phyloP scores from a whole-genome alignment of 352 stramenopile genomes.

The Pythium pyrilobum region DNA sequence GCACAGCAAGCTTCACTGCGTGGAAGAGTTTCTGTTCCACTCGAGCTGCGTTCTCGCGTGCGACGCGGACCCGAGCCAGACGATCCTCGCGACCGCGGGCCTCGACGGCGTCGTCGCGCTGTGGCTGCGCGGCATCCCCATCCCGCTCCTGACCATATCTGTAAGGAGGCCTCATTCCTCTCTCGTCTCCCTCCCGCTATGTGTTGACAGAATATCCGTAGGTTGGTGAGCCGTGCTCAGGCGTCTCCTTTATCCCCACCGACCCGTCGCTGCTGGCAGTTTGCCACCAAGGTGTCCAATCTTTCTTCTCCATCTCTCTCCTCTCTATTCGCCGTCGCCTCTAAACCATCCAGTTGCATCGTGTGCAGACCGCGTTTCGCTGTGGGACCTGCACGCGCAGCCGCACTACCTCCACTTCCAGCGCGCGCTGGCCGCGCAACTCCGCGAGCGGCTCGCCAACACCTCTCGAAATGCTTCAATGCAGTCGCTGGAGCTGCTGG shows the following conservation, averaged over 20 bases:
- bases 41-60: conserved; percentile 31
- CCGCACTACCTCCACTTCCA: conserved; percentile 33
- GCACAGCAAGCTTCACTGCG: conserved; percentile 1
- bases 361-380: conserved; percentile 34
- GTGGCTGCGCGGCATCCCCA: conserved; percentile 12
- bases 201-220: background rate
- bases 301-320: conserved; percentile 36
- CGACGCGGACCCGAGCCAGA: conserved; percentile 56
- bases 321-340: background rate
- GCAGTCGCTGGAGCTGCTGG: background rate
- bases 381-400: conserved; percentile 30
- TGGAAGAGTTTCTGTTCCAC: conserved; percentile 9
- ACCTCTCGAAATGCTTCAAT: conserved; percentile 10
- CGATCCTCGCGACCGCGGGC: conserved; percentile 23
- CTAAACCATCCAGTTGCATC: conserved; percentile 17
- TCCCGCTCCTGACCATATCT: conserved; percentile 10
- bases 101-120: conserved; percentile 34
- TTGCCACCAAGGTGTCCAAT: conserved; percentile 19
- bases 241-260: background rate
- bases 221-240: conserved; percentile 5
- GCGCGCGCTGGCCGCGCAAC: conserved; percentile 37
- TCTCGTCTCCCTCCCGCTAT: background rate
- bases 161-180: background rate
- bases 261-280: conserved; percentile 11
- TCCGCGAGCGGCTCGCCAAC: conserved; percentile 32